Evolutionary conservation across 345 rosid species (phyloP).

Genomic region (Linum lewisii): DNA sequence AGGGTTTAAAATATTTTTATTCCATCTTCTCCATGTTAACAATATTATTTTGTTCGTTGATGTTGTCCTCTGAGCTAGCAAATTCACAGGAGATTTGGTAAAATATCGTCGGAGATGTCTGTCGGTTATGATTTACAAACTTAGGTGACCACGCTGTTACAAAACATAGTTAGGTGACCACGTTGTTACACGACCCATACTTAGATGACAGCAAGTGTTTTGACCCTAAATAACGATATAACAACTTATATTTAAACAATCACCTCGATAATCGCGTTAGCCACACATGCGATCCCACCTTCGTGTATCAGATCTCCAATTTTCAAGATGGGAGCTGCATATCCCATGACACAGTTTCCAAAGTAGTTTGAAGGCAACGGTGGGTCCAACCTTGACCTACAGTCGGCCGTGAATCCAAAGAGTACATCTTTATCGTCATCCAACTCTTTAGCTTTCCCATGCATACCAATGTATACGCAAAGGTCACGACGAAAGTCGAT

Average conservation of each 20-base stretch:
- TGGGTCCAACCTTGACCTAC: conserved; percentile 25
- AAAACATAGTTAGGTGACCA: too few species aligned
- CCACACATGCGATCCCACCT: conserved; percentile 7
- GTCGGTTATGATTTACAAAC: too few species aligned
- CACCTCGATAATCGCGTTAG: conserved; percentile 9
- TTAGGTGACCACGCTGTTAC: too few species aligned
- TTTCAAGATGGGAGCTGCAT: neutral
- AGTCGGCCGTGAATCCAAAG: conserved; percentile 24
- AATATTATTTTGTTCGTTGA: too few species aligned
- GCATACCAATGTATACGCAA: conserved; percentile 20
- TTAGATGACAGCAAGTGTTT: too few species aligned
- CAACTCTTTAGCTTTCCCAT: conserved; percentile 19
- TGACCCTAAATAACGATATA: too few species aligned
- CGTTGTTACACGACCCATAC: too few species aligned
- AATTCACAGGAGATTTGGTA: too few species aligned
- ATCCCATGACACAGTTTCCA: conserved; percentile 28
- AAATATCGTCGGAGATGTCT: too few species aligned
- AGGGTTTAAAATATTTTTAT: conserved; percentile 23
- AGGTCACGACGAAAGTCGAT: conserved; percentile 30
- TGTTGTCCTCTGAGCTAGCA: too few species aligned
- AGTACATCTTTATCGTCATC: conserved; percentile 3
- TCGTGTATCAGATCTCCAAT: conserved; percentile 7
- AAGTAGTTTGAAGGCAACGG: conserved; percentile 31
- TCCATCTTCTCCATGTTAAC: too few species aligned
- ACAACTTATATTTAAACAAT: neutral